Base-by-base conservation (phyloP, 2,329 filamentous ascomycete genomes). In the Anthostomella pinea region DNA sequence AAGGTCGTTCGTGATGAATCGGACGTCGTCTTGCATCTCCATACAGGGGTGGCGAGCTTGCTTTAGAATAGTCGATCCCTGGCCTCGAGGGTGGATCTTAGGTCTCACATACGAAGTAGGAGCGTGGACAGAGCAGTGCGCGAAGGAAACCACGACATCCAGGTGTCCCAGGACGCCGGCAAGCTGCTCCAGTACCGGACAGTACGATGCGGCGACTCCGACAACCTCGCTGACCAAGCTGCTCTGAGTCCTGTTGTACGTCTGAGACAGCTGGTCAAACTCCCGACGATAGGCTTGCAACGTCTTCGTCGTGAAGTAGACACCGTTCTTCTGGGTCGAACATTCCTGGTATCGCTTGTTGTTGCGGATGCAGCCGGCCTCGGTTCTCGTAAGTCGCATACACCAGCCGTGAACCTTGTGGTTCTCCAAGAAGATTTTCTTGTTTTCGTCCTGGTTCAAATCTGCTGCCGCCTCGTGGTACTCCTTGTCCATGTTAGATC, bases 1-100 rank as follows among this genome's bases (percentile, higher is more conserved):
- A 15, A 97, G 87, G 52, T 98, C 91, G 61, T 98, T 98, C 38
- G 91, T 96, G 64, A 98, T 98, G 68, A 98, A 98, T 45, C 91
- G 90, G 26, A 98, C 83, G 56, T 98, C 93, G 54, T 98, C 94
- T 65, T 98, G 93, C 79, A 96, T 90, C 62, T 98, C 93, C 79
- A 98, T 87, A 59, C 93, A 98, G 0, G 94, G 94, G 58, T 98
- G 93, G 8, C 94, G 85, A 3, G 93, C 88, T 66, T 95, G 94
- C 48, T 83, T 86, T n/a, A 98, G 75, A 15, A 94, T 69, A 0
- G 93, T 98, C 53, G 89, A 84, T 3, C 91, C 93, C 30, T 86
- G 81, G 18, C 91, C 93, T 20, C 93, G 86, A 8, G 82, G 74
- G 58, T 98, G 89, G 58, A 98, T 90, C 59, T 79, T 94, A 4